Base-by-base conservation (phyloP, 1,284 basidiomycete genomes). In the Clitocybe nebularis region DNA sequence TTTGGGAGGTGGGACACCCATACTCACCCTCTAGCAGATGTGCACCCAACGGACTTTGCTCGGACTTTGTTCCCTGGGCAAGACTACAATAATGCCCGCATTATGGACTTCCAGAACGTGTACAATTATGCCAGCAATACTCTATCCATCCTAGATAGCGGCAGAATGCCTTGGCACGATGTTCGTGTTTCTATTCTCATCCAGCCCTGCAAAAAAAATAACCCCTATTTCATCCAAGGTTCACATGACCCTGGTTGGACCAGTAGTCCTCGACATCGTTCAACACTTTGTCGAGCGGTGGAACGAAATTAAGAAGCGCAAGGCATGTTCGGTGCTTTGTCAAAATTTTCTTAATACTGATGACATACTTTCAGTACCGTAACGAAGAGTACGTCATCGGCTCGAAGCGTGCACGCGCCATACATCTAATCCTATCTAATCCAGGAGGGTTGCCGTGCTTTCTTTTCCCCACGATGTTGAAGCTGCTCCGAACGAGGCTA, bases 1-100 rank as follows among this genome's bases (percentile, higher is more conserved):
- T 94, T 93, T 55, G 94, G 94, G 4, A 83, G 94, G 23, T 98
- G 93, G 93, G 94, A 97, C 63, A 92, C 86, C 0, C 79, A 86
- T 52, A 84, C 67, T 28, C 89, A 91, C 57, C 90, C 91, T 1
- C 74, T 95, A 25, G 86, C 93, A 3, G 93, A 97, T 58, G 88
- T 81, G 6, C 93, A 96, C 58, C 90, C 91, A 0, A 88, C 88
- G 1, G 72, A 93, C 55, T 93, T 93, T 57, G 67, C 72, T 25
- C 72, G 73, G 39, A 90, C 89, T 0, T 71, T 97, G 22, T 97
- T 94, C 71, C 89, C 93, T 0, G 94, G 94, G 1, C 92, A 95
- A 64, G 93, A 93, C 60, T 94, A 90, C 64, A 93, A 94, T 62
- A 92, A 94, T 49, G 89, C 86, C 2, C 77, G 89, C 10, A 69